Conservation (phyloP, 164 flowering plant species). For the Magnolia kwangsiensis region DNA sequence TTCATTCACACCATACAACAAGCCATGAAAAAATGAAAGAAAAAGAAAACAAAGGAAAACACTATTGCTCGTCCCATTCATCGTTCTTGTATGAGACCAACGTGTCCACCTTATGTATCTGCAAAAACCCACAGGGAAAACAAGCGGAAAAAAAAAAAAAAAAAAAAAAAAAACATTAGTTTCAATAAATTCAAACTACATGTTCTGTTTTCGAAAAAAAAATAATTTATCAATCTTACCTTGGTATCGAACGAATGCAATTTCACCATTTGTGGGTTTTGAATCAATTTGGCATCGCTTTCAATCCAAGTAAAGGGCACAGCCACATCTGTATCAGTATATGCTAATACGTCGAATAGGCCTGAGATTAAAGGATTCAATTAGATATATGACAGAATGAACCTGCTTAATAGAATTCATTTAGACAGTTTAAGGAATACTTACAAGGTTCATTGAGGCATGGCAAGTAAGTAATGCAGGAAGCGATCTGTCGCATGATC, state of each 20-base stretch:
- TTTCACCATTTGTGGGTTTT: conserved; percentile 95
- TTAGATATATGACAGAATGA: not conserved
- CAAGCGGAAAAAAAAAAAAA: not conserved
- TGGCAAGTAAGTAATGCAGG: conserved; percentile 91
- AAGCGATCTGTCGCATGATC: conserved; percentile 92
- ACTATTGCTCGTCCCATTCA: conserved; percentile 68
- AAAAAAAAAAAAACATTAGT: not conserved
- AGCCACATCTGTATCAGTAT: conserved; percentile 80
- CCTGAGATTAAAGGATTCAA: conserved; percentile 35
- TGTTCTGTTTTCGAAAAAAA: not conserved
- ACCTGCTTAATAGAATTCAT: not conserved
- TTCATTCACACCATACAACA: not conserved
- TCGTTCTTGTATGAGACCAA: conserved; percentile 93
- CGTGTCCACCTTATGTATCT: conserved; percentile 97
- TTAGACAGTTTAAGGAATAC: not conserved
- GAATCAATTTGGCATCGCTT: conserved; percentile 92
- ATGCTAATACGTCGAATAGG: conserved; percentile 94
- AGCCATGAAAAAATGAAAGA: not conserved
- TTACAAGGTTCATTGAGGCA: conserved; percentile 94
- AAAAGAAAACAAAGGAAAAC: not conserved
- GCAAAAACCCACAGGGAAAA: conserved; percentile 28
- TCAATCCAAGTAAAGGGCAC: conserved; percentile 95
- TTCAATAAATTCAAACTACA: not conserved
- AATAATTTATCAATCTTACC: conserved; percentile 33
- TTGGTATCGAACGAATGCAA: conserved; percentile 93